Evolutionary conservation across 1,284 basidiomycete species (phyloP), one percentile per base, ranked within the genome.

Genomic region (Hemileia vastatrix): DNA sequence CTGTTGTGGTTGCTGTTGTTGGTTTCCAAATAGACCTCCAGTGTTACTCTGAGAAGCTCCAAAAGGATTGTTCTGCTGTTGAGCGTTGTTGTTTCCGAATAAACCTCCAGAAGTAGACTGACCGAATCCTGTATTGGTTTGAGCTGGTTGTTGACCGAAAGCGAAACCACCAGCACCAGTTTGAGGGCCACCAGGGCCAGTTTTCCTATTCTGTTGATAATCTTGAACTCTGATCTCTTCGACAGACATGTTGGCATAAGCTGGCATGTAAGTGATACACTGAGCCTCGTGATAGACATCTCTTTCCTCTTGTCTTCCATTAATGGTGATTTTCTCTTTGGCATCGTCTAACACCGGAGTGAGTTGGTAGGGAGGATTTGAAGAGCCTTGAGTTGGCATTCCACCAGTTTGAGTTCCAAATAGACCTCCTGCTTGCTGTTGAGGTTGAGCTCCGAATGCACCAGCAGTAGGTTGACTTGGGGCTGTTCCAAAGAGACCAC

Each of bases 11-110:
- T 61, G 60, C 56, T 67, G 60, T 48, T 66, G 67, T 31, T 67
- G 66, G 32, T 66, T 65, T 2, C 72, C 71, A 44, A 73, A 72
- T 18, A 70, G 64, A 45, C 71, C 70, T 11, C 67, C 66, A 11
- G 65, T 50, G 21, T 53, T 31, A 24, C 36, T 55, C 40, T 70
- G 69, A 63, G 57, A 45, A 31, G 57, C 19, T 13, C 52, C 43
- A 13, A 24, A 43, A 8, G 55, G 23, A 6, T 50, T 52, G 63
- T 67, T 66, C 63, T 68, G 70, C 57, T 71, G 67, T 53, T 54
- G 67, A n/a, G 66, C 60, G 57, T 71, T 69, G 27, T 27, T 27
- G 27, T 27, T 27, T 18, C 70, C 71, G 47, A 73, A 72, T 15
- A 40, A 40, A 9, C 36, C 36, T 40, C 36, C 36, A 15, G 11